A percentile compares a stretch with the other conserved stretches of the same genome.
These are phyloP conservation scores for Phytophthora palmivora DNA, from an alignment of 352 stramenopile genomes.

Conservation along the genomic window DNA sequence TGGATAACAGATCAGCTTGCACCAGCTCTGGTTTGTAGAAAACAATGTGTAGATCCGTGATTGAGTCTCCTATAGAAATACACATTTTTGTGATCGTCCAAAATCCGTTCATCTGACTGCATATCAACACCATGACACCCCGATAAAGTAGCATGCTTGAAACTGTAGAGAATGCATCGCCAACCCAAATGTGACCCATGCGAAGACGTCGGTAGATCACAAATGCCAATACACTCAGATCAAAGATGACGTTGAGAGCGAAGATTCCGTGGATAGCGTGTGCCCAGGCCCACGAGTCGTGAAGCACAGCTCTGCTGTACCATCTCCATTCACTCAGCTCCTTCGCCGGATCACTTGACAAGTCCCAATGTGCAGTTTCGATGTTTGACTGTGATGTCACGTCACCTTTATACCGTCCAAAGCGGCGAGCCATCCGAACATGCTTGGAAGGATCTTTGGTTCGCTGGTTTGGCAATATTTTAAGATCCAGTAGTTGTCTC, in stretches of 20 bases:
- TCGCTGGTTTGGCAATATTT: constrained; percentile 9
- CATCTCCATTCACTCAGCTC: constrained; percentile 40
- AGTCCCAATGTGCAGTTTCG: constrained; percentile 34
- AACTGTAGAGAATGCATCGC: constrained; percentile 48
- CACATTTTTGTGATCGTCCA: constrained; percentile 44
- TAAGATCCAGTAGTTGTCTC: constrained; percentile 35
- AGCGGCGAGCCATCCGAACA: constrained; percentile 38
- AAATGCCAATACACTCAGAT: constrained; percentile 38
- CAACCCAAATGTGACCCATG: constrained; percentile 46
- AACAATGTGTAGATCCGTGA: constrained; percentile 27
- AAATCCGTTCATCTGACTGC: constrained; percentile 44
- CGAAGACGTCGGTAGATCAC: constrained; percentile 40
- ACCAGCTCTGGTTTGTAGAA: constrained; percentile 41
- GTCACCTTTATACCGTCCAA: constrained; percentile 42
- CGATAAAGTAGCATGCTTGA: constrained; percentile 42
- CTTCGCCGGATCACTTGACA: constrained; percentile 25
- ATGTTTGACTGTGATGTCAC: constrained; percentile 50
- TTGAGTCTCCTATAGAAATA: constrained; percentile 24
- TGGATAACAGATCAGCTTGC: constrained; percentile 39
- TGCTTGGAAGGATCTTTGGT: constrained; percentile 27
- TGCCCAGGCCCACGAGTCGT: constrained; percentile 55
- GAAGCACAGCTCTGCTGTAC: constrained; percentile 37
- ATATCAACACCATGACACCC: constrained; percentile 40
- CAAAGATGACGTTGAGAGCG: constrained; percentile 31
- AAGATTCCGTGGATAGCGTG: constrained; percentile 48